Evolutionary conservation across 805 yeast genomes (phyloP).

Genomic region (Pichia californica): DNA sequence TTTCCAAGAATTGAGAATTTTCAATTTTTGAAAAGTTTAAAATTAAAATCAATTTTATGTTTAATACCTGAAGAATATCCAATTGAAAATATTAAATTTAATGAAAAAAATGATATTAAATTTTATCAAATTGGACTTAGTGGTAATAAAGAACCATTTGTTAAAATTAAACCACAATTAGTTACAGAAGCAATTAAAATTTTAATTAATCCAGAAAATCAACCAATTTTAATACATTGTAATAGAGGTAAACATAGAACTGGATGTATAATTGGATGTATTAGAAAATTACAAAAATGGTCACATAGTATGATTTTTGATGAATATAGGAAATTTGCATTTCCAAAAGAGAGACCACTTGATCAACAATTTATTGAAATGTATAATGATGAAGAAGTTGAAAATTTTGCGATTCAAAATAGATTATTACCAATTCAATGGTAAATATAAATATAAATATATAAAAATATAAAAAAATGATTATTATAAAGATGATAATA

Average conservation of each 20-base stretch:
- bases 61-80: slow-evolving; percentile 93
- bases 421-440: slow-evolving; percentile 66
- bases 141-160: slow-evolving; percentile 94
- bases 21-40: slow-evolving; percentile 52
- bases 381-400: slow-evolving; percentile 65
- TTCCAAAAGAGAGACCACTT: slow-evolving; percentile 90
- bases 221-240: slow-evolving; percentile 89
- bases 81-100: slow-evolving; percentile 58
- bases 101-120: slow-evolving; percentile 52
- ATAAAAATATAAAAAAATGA: neutral
- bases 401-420: slow-evolving; percentile 42
- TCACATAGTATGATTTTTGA: slow-evolving; percentile 90
- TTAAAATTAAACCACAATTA: slow-evolving; percentile 56
- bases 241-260: slow-evolving; percentile 96
- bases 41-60: slow-evolving; percentile 70
- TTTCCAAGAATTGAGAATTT: slow-evolving; percentile 87
- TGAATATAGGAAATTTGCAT: slow-evolving; percentile 90
- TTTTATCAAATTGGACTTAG: slow-evolving; percentile 87
- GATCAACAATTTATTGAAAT: slow-evolving; percentile 94
- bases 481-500: no score
- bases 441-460: slow-evolving; percentile 28
- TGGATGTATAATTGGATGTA: slow-evolving; percentile 92
- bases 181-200: slow-evolving; percentile 78
- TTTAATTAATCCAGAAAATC: slow-evolving; percentile 78
- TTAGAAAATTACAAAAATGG: slow-evolving; percentile 87